A percentile compares a stretch with the other conserved stretches of the same genome.
Evolutionary conservation across 1,284 basidiomycete species (phyloP).

Genomic region (Boletus sp.): DNA sequence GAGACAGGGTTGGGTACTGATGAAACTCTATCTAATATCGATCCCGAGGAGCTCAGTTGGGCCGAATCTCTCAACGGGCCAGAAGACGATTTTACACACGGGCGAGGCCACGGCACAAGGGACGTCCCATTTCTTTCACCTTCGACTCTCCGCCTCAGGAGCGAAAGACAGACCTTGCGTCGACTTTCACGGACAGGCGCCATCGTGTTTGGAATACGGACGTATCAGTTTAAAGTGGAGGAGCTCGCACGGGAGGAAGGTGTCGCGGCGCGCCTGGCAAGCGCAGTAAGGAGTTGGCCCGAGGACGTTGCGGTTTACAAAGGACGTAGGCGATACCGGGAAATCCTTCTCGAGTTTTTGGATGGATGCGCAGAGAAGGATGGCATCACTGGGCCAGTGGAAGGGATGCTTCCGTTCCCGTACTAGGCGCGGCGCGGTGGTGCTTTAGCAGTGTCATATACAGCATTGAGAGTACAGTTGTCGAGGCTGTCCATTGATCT

Average conservation of each 20-base stretch:
- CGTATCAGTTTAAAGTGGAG: slow-evolving; percentile 64
- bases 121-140: slow-evolving; percentile 34
- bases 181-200: slow-evolving; percentile 66
- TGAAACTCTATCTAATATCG: slow-evolving; percentile 35
- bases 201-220: slow-evolving; percentile 76
- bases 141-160: slow-evolving; percentile 56
- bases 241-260: slow-evolving; percentile 61
- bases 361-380: slow-evolving; percentile 44
- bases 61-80: slow-evolving; percentile 59
- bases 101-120: slow-evolving; percentile 29
- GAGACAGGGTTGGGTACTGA: slow-evolving; percentile 30
- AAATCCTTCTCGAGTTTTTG: slow-evolving; percentile 47
- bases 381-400: slow-evolving; percentile 7
- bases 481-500: not conserved
- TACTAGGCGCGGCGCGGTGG: slow-evolving; percentile 11
- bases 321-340: slow-evolving; percentile 49
- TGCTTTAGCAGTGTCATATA: not conserved
- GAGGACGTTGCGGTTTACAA: slow-evolving; percentile 65
- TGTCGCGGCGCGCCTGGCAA: slow-evolving; percentile 64
- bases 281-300: slow-evolving; percentile 68
- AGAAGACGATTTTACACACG: slow-evolving; percentile 53
- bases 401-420: slow-evolving; percentile 21
- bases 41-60: slow-evolving; percentile 72
- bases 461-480: not conserved
- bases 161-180: slow-evolving; percentile 73